Evolutionary conservation across 2,329 filamentous ascomycete species (phyloP), one percentile per base, ranked within the genome.

Genomic region (Beauveria asiatica): DNA sequence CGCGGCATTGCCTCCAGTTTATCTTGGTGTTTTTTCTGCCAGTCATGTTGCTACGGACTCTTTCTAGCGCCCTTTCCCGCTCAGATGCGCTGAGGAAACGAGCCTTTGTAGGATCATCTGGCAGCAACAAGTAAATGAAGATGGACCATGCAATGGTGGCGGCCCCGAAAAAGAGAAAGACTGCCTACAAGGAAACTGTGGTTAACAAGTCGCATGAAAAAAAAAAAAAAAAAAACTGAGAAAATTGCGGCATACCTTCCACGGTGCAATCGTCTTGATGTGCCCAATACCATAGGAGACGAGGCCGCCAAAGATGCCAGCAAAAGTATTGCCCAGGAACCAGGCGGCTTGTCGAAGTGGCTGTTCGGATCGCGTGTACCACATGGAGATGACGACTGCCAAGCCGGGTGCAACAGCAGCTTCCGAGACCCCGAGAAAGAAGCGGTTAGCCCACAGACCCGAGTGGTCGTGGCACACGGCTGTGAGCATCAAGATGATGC

Each of bases 11-110:
- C 6, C 9, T 27, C 56, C 56, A 59, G 6, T 58, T 10, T 21
- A 58, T 41, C 33, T 27, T 30, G 6, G 17, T 58, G 3, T 3
- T 30, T 27, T 80, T 73, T 23, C 13, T 45, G n/a, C 60, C 67
- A 61, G 51, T 68, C 66, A 57, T 56, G 66, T 91, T 91, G 25
- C 81, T 76, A 0, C 86, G 76, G 25, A 91, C 81, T 1, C 88
- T 79, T 63, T 88, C 86, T 46, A 90, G 74, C 0, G 85, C 87
- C 45, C 88, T 75, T 0, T 83, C 69, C 2, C 83, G 81, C 62
- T 91, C 87, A 58, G 82, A 77, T 61, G 85, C 79, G 33, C 74
- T 85, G 39, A 91, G 66, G 57, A 78, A 80, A 27, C 76, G 72
- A 1, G 76, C 77, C 0, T 78, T 78, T 0, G 75, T 67, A 1